Conservation (phyloP, 2,329 filamentous ascomycete genomes). For the Scedosporium dehoogii region DNA sequence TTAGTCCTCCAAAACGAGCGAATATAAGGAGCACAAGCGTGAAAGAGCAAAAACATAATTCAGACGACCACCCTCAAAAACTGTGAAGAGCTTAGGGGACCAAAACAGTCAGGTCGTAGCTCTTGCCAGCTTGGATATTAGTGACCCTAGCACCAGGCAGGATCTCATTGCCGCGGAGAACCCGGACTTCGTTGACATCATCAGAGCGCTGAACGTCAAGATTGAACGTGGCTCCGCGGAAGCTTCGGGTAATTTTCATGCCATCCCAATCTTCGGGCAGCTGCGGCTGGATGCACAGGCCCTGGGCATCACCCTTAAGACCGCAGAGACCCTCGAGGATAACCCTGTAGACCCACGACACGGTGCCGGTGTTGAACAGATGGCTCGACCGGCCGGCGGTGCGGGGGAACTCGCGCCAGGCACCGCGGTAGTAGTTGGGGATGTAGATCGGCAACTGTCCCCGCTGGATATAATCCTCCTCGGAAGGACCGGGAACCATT, state of each 20-base stretch:
- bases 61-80: not conserved
- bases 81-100: not conserved
- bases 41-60: not conserved
- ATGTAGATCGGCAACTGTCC: conserved; percentile 48
- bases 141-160: conserved; percentile 30
- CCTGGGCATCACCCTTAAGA: conserved; percentile 36
- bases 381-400: conserved; percentile 47
- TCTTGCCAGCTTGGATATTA: conserved; percentile 29
- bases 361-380: conserved; percentile 48
- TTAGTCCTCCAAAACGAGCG: not conserved
- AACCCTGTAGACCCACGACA: conserved; percentile 45
- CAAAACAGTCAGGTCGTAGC: conserved; percentile 33
- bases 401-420: conserved; percentile 34
- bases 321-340: conserved; percentile 47
- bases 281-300: conserved; percentile 37
- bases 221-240: conserved; percentile 40
- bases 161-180: conserved; percentile 25
- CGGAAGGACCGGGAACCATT: conserved; percentile 42
- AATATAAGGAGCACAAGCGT: not conserved
- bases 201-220: conserved; percentile 30
- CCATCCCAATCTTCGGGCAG: conserved; percentile 38
- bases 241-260: conserved; percentile 35
- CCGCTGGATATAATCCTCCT: conserved; percentile 39
- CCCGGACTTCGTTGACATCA: conserved; percentile 28
- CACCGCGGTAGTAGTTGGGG: conserved; percentile 49